Percentiles rank a stretch among this genome's conserved stretches.
Evolutionary conservation across 179 eudicot genomes (phyloP).

Genomic region (Patellifolia procumbens): DNA sequence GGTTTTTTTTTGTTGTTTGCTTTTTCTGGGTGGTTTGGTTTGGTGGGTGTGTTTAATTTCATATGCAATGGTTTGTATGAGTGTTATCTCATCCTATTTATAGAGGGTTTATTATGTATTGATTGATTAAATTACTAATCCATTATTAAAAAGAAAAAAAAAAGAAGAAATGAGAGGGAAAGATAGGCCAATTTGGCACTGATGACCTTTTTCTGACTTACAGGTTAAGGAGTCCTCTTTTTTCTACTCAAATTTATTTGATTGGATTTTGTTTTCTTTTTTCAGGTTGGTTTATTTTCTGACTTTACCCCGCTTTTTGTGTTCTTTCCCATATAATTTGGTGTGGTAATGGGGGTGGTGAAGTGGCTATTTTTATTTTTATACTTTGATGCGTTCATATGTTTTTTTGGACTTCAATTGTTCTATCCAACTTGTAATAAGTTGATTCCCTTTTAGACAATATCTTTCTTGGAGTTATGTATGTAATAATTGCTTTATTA

Average conservation of each 20-base stretch:
- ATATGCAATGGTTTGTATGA: constrained; percentile 20
- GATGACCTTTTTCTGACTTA: constrained; percentile 35
- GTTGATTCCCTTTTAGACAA: too few relatives aligned
- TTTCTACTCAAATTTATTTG: constrained; percentile 12
- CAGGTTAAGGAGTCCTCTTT: constrained; percentile 23
- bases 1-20: background rate
- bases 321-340: constrained; percentile 10
- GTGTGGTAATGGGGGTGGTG: background rate
- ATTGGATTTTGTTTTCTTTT: constrained; percentile 8
- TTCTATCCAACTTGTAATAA: too few relatives aligned
- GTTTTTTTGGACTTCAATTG: too few relatives aligned
- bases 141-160: background rate
- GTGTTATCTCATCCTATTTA: constrained; percentile 37
- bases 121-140: background rate
- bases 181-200: constrained; percentile 6
- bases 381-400: too few relatives aligned
- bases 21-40: background rate
- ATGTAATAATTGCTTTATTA: background rate
- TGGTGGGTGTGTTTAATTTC: constrained; percentile 2
- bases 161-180: background rate
- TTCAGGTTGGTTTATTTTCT: constrained; percentile 10
- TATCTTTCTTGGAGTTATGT: too few relatives aligned
- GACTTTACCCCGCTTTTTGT: constrained; percentile 6
- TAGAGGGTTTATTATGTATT: constrained; percentile 29
- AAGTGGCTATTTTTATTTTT: background rate